Conservation (phyloP, 2,329 filamentous ascomycete species). For the Penicillium sp. region DNA sequence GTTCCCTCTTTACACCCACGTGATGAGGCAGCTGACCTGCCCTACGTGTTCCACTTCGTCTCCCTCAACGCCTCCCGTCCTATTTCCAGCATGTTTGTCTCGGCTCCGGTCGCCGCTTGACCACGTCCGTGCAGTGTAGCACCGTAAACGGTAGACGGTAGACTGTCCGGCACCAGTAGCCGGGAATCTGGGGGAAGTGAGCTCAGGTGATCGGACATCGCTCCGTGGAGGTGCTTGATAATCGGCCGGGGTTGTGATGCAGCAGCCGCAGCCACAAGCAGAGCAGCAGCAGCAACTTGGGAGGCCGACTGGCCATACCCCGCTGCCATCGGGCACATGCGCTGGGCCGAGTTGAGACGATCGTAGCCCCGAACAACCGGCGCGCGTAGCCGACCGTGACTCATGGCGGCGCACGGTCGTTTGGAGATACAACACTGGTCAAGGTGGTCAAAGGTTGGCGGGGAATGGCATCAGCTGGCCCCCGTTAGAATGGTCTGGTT, state of each 20-base stretch:
- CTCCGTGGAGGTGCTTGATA: constrained; percentile 15
- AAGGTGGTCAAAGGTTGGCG: neutral
- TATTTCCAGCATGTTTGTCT: constrained; percentile 4
- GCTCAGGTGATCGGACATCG: constrained; percentile 18
- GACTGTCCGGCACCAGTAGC: neutral
- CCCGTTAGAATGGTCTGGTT: neutral
- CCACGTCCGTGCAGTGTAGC: neutral
- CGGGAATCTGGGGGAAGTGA: constrained; percentile 5
- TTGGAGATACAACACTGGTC: neutral
- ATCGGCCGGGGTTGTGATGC: constrained; percentile 17
- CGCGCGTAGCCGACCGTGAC: constrained; percentile 22
- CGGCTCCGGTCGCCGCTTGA: neutral
- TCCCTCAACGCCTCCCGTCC: neutral
- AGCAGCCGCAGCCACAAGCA: neutral
- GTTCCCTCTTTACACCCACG: neutral
- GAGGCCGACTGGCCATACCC: constrained; percentile 7
- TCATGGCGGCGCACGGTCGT: constrained; percentile 21
- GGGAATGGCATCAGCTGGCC: constrained; percentile 17
- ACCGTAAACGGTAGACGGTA: neutral
- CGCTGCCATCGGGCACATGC: constrained; percentile 16
- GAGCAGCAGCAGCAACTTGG: neutral
- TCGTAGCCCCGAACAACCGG: constrained; percentile 6
- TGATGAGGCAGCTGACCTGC: neutral
- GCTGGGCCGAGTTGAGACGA: constrained; percentile 7
- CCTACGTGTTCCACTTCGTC: neutral